These are phyloP conservation scores for Cryphonectria naterciae DNA, from an alignment of 2,329 filamentous ascomycete species.

Conservation along the genomic window DNA sequence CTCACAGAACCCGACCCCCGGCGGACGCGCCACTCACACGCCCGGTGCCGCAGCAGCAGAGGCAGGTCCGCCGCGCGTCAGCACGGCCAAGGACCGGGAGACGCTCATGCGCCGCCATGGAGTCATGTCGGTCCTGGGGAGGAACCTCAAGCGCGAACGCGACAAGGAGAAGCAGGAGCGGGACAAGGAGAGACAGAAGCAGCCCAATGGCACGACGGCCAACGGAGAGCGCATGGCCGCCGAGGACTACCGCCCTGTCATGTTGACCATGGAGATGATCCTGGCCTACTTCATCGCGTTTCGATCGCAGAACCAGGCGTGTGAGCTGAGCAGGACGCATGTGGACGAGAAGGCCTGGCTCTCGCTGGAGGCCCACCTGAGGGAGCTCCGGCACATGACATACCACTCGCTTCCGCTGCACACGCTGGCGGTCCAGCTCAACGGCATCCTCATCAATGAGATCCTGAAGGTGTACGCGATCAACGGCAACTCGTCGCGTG, in stretches of 20 bases:
- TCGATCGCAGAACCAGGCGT: constrained; percentile 51
- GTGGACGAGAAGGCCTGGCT: constrained; percentile 48
- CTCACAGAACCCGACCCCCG: constrained; percentile 57
- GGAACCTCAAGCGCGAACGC: constrained; percentile 58
- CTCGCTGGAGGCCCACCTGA: constrained; percentile 50
- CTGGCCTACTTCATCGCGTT: constrained; percentile 59
- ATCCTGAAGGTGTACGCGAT: constrained; percentile 44
- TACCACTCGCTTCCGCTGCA: constrained; percentile 41
- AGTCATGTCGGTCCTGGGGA: constrained; percentile 47
- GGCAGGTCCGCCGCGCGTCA: constrained; percentile 41
- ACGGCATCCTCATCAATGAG: constrained; percentile 51
- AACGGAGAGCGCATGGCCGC: constrained; percentile 25
- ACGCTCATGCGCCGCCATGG: constrained; percentile 20
- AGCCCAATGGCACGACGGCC: constrained; percentile 20
- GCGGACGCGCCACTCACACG: constrained; percentile 45
- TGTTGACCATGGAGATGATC: constrained; percentile 53
- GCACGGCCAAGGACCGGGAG: constrained; percentile 31
- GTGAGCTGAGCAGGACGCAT: constrained; percentile 48
- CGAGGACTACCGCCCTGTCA: constrained; percentile 24
- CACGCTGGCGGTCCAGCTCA: constrained; percentile 48
- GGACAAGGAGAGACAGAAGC: constrained; percentile 48
- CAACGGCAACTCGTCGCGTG: constrained; percentile 33
- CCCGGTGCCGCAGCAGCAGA: constrained; percentile 45
- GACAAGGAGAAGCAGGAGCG: constrained; percentile 51
- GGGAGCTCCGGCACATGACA: constrained; percentile 46